phyloP scores from a whole-genome alignment of 129 eudicot genomes.

The Escallonia rubra region DNA sequence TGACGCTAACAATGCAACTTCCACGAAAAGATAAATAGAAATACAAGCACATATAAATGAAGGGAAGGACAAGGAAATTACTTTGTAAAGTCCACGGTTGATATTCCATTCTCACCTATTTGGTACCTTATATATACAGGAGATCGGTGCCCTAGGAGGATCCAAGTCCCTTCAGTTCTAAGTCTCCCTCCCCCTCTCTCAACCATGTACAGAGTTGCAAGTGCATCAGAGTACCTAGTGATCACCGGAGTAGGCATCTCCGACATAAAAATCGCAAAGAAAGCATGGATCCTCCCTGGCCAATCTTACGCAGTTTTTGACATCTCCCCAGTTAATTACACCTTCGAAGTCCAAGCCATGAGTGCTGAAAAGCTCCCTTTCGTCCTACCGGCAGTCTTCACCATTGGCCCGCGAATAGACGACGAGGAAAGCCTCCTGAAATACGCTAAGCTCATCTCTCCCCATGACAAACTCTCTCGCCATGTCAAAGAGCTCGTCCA shows the following conservation, averaged over 20 bases:
- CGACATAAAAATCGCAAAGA: conserved; percentile 18
- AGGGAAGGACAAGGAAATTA: too few relatives aligned
- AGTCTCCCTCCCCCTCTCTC: background rate
- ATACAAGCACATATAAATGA: too few relatives aligned
- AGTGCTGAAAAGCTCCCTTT: conserved; percentile 24
- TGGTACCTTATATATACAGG: too few relatives aligned
- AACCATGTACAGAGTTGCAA: conserved; percentile 21
- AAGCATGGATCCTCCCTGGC: conserved; percentile 20
- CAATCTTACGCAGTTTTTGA: conserved; percentile 14
- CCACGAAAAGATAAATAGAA: too few relatives aligned
- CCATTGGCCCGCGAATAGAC: conserved; percentile 23
- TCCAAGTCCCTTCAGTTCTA: background rate
- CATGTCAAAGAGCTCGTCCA: conserved; percentile 28
- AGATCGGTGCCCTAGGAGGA: too few relatives aligned
- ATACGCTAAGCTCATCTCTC: conserved; percentile 19
- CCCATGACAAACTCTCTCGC: conserved; percentile 16
- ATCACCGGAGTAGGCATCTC: conserved; percentile 20
- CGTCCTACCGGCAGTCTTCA: conserved; percentile 24
- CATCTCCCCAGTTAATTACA: conserved; percentile 23
- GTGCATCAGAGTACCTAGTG: conserved; percentile 23
- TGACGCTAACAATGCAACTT: too few relatives aligned
- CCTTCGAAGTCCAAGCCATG: conserved; percentile 32
- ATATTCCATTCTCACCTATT: too few relatives aligned
- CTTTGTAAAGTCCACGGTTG: too few relatives aligned
- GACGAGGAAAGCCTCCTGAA: conserved; percentile 4